Evolutionary conservation across 371 early-diverging fungal genomes (phyloP), one percentile per base, ranked within the genome.

Genomic region (Mucor circinelloides): DNA sequence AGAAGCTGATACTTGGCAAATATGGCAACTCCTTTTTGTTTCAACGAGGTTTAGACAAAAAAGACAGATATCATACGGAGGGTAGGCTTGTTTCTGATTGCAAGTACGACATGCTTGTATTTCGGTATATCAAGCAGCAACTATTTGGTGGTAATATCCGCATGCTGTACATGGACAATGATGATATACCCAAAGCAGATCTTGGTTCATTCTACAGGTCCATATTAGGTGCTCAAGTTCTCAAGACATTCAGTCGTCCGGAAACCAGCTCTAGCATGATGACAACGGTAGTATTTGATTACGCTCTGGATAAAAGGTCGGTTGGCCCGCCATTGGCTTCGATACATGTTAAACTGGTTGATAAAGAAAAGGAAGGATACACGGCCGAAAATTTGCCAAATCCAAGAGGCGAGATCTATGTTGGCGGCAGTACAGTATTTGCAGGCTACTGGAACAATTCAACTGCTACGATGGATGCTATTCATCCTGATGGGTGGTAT

Each of bases 281-380:
- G 17, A 60, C 76, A n/a, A 76, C 83, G 40, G 60, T 65, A 25
- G 69, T 85, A 46, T 79, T 61, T 60, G 85, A 85, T 52, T 85
- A 85, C 48, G 59, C 64, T 31, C 23, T 46, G 8, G 64, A 74
- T 31, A 31, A 32, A n/a, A n/a, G 50, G 13, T 25, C 50, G 4
- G 81, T 89, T 21, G 94, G 94, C 0, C 78, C 88, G 2, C 85
- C 91, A 4, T 67, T 90, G 28, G 68, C 84, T 12, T 88, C 88
- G 65, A 77, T 75, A 68, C 93, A 93, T 75, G 75, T 95, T 62
- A 97, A 95, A 78, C 83, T 99, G 15, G 82, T 90, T 3, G 87
- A 91, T 59, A 83, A 86, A 3, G 48, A 71, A 42, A 64, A 76
- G 32, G 52, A 71, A 36, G 69, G 73, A 32, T 90, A 91, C 70